These are phyloP conservation scores for Herpetomonas samuelpessoai DNA, from an alignment of 208 protist species.

Conservation along the genomic window DNA sequence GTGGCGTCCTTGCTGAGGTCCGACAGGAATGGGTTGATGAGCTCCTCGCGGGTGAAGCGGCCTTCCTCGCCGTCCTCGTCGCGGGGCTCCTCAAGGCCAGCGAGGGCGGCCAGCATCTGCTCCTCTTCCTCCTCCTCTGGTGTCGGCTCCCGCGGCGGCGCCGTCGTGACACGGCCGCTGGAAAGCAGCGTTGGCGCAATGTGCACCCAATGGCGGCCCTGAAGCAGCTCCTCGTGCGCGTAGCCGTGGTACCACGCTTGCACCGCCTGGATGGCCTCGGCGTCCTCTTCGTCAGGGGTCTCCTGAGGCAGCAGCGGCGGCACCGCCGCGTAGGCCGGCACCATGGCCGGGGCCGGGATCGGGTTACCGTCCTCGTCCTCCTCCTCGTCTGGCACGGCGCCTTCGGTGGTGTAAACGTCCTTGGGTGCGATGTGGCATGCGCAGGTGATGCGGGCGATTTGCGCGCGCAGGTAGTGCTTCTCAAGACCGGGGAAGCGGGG, in stretches of 20 bases:
- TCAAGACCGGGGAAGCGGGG: slow-evolving; percentile 93
- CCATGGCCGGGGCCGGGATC: slow-evolving; percentile 46
- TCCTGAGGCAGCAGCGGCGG: slow-evolving; percentile 84
- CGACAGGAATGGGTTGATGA: slow-evolving; percentile 84
- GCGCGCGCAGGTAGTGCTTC: slow-evolving; percentile 92
- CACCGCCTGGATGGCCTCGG: slow-evolving; percentile 59
- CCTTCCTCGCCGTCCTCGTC: slow-evolving; percentile 17
- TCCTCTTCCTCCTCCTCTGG: slow-evolving; percentile 19
- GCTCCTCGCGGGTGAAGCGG: slow-evolving; percentile 46
- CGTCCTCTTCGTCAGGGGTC: slow-evolving; percentile 79
- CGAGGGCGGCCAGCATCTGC: slow-evolving; percentile 20
- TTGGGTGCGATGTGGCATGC: slow-evolving; percentile 83
- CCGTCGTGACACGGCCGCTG: slow-evolving; percentile 55
- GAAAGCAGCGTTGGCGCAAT: slow-evolving; percentile 71
- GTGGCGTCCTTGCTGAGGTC: slow-evolving; percentile 68
- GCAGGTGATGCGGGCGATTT: slow-evolving; percentile 94
- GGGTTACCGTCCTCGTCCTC: slow-evolving; percentile 80
- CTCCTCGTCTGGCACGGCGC: slow-evolving; percentile 78
- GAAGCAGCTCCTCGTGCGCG: slow-evolving; percentile 81
- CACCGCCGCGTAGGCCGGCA: slow-evolving; percentile 75
- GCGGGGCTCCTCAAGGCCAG: slow-evolving; percentile 14
- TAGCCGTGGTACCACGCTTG: slow-evolving; percentile 83
- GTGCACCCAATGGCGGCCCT: slow-evolving; percentile 90
- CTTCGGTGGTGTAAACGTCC: slow-evolving; percentile 80
- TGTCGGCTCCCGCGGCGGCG: slow-evolving; percentile 17